Percentiles rank a stretch among this genome's conserved stretches.
phyloP scores from a whole-genome alignment of 2,329 filamentous ascomycete species.

The Aureobasidium sp. region DNA sequence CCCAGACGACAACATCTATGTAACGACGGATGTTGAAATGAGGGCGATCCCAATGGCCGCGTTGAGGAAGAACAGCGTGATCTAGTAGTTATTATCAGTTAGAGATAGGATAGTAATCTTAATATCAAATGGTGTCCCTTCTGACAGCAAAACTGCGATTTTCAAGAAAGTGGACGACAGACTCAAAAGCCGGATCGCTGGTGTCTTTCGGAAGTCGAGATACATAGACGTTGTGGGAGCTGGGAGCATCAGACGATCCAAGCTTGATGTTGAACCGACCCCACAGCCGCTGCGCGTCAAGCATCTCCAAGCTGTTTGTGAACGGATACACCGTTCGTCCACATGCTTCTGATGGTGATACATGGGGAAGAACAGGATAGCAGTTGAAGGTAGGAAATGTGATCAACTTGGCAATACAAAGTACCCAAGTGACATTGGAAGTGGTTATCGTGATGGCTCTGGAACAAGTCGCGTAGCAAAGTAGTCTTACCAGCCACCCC shows the following conservation, averaged over 20 bases:
- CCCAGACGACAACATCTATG: conserved; percentile 5
- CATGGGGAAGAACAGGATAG: not conserved
- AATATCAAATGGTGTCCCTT: too few species aligned
- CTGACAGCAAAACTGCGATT: not conserved
- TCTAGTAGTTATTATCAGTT: not conserved
- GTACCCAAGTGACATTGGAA: not conserved
- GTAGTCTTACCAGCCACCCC: conserved; percentile 7
- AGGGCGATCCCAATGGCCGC: not conserved
- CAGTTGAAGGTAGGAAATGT: not conserved
- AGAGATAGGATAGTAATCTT: not conserved
- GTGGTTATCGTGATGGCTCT: not conserved
- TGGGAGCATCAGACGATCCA: not conserved
- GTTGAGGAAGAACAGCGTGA: not conserved
- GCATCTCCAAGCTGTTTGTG: not conserved
- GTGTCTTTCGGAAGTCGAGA: not conserved
- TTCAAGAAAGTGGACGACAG: not conserved
- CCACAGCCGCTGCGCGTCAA: not conserved
- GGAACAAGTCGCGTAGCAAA: not conserved
- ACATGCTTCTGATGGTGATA: not conserved
- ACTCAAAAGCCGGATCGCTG: not conserved
- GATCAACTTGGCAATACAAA: not conserved
- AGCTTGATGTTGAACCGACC: not conserved
- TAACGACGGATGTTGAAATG: conserved; percentile 7
- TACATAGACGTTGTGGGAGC: not conserved
- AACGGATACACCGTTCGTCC: not conserved